Evolutionary conservation across 345 rosid species (phyloP), one percentile per base, ranked within the genome.

Genomic region (Dipteronia dyeriana): DNA sequence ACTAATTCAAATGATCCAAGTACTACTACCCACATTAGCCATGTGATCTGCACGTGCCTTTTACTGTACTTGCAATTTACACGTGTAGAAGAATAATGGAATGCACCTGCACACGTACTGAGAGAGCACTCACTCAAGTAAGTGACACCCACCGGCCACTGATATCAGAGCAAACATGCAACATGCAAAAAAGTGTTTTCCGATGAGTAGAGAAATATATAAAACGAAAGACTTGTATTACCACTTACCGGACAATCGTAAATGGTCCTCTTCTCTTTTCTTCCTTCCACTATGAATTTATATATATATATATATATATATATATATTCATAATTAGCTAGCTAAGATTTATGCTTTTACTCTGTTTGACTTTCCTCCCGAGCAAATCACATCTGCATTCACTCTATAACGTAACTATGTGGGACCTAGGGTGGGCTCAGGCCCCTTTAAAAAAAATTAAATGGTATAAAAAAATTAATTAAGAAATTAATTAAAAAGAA

Each of bases 161-260:
- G 53, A 2, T 68, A 34, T 34, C 62, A 29, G 75, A 69, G 64
- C 67, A 47, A 79, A 79, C 84, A 71, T 68, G 76, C 70, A 76
- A 67, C 83, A 71, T 81, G 86, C 69, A 72, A 66, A 72, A 76
- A 16, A 39, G 38, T 7, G n/a, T 51, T 31, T 70, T 74, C 74
- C 1, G 49, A 13, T 41, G 2, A n/a, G n/a, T 8, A 34, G 45
- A 34, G 10, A 3, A 16, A 7, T 62, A 70, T 45, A 47, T 49
- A n/a, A 23, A 43, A 54, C 34, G 70, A 63, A 53, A 8, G 49
- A 34, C 56, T 66, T 23, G 2, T 51, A 56, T 43, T 22, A 66
- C 74, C 38, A 23, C 43, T 43, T 22, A 66, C 74, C 38, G 19
- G 60, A 75, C 62, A 71, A 70, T 25, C 60, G 11, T n/a, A 41